Percentiles rank a stretch among this genome's conserved stretches.
These are phyloP conservation scores for Aspergillus bertholletiae DNA, from an alignment of 495 filamentous ascomycete species.

Conservation along the genomic window DNA sequence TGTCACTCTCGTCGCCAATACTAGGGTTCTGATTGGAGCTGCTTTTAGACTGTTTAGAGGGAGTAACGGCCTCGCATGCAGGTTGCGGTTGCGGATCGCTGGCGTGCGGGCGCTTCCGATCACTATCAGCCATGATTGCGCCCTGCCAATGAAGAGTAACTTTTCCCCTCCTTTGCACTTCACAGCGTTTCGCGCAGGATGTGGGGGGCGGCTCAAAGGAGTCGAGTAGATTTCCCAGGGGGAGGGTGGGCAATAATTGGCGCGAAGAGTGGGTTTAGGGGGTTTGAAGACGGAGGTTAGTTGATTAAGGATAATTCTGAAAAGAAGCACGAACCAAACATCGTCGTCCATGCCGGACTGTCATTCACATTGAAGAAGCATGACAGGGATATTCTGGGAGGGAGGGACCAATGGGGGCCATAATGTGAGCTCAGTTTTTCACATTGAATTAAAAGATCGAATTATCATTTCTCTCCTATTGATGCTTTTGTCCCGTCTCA, in stretches of 20 bases:
- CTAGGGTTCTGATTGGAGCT: not conserved
- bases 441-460: not conserved
- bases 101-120: conserved; percentile 15
- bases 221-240: not conserved
- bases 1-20: not conserved
- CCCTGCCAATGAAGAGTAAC: conserved; percentile 9
- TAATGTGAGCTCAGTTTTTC: not conserved
- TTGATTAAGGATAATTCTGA: not conserved
- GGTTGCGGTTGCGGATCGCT: conserved; percentile 7
- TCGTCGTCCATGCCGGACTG: not conserved
- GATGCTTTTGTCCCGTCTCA: not conserved
- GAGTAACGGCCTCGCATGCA: not conserved
- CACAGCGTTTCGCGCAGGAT: not conserved
- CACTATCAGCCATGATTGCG: conserved; percentile 11
- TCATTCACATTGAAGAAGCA: not conserved
- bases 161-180: not conserved
- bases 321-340: not conserved
- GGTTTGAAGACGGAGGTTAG: not conserved
- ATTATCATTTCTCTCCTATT: not conserved
- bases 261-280: conserved; percentile 1
- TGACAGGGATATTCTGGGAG: not conserved
- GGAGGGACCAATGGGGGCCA: not conserved
- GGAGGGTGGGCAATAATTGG: not conserved
- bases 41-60: not conserved
- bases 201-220: not conserved